phyloP scores from a whole-genome alignment of 1,139 yeast genomes.

The Arxiozyma telluris region DNA sequence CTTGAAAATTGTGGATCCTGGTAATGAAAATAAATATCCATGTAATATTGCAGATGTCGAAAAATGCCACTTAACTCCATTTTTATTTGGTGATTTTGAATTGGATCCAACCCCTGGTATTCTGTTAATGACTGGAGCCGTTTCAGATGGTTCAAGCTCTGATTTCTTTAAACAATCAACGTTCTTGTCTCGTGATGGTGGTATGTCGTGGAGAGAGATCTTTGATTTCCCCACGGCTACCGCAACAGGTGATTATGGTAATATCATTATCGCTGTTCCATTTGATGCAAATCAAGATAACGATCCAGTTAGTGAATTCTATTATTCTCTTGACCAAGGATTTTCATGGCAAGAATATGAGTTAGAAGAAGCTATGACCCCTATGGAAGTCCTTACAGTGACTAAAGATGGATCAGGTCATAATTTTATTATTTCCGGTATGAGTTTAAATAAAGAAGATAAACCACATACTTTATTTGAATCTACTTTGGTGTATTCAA shows the following conservation, averaged over 20 bases:
- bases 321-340: constrained; percentile 72
- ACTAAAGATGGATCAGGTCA: constrained; percentile 64
- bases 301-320: constrained; percentile 31
- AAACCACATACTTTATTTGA: constrained; percentile 4
- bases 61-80: constrained; percentile 37
- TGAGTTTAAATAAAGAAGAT: constrained; percentile 30
- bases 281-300: constrained; percentile 26
- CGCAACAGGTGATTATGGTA: constrained; percentile 76
- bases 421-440: constrained; percentile 50
- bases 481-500: constrained; percentile 30
- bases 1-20: constrained; percentile 39
- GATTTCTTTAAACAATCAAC: constrained; percentile 33
- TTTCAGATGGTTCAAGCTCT: constrained; percentile 34
- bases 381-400: constrained; percentile 45
- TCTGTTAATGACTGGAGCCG: constrained; percentile 49
- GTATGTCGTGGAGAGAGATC: constrained; percentile 56
- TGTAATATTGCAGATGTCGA: constrained; percentile 58
- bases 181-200: constrained; percentile 71
- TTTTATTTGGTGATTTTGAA: constrained; percentile 35
- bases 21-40: constrained; percentile 38
- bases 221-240: constrained; percentile 48
- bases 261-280: constrained; percentile 52
- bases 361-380: constrained; percentile 42
- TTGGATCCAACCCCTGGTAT: constrained; percentile 59
- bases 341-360: constrained; percentile 47